Conservation (phyloP, 1,139 yeast genomes). For the Blastobotrys persicus region DNA sequence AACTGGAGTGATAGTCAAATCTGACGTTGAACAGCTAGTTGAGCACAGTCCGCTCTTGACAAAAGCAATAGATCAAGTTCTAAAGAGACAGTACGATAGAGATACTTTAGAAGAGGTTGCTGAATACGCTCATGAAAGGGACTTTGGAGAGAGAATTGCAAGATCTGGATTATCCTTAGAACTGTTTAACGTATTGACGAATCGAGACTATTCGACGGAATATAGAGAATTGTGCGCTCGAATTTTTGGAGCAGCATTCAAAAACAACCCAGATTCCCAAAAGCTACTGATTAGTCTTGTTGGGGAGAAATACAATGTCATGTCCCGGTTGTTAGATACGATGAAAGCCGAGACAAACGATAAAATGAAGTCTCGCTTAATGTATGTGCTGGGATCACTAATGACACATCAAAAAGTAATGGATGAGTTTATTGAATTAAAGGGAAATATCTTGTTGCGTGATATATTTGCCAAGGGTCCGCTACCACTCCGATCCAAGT, state of each 20-base stretch:
- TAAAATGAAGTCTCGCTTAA: constrained; percentile 26
- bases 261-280: constrained; percentile 73
- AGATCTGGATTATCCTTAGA: constrained; percentile 12
- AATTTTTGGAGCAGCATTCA: constrained; percentile 43
- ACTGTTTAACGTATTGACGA: constrained; percentile 16
- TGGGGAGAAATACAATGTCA: constrained; percentile 18
- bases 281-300: constrained; percentile 26
- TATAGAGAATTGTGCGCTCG: constrained; percentile 36
- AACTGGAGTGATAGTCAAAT: constrained; percentile 13
- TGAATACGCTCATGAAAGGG: constrained; percentile 65
- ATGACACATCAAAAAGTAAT: constrained; percentile 22
- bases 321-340: constrained; percentile 17
- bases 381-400: constrained; percentile 34
- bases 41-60: constrained; percentile 6
- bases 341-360: constrained; percentile 21
- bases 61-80: constrained; percentile 1
- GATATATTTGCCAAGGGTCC: constrained; percentile 16
- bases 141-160: constrained; percentile 51
- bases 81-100: not conserved
- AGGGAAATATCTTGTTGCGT: constrained; percentile 28
- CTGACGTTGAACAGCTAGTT: constrained; percentile 8
- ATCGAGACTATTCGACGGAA: constrained; percentile 18
- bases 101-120: constrained; percentile 42
- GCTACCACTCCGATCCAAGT: constrained; percentile 10
- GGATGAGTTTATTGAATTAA: constrained; percentile 19